Percentiles rank a stretch among this genome's conserved stretches.
These are phyloP conservation scores for Ustilago sp. DNA, from an alignment of 1,284 basidiomycete genomes.

Conservation along the genomic window DNA sequence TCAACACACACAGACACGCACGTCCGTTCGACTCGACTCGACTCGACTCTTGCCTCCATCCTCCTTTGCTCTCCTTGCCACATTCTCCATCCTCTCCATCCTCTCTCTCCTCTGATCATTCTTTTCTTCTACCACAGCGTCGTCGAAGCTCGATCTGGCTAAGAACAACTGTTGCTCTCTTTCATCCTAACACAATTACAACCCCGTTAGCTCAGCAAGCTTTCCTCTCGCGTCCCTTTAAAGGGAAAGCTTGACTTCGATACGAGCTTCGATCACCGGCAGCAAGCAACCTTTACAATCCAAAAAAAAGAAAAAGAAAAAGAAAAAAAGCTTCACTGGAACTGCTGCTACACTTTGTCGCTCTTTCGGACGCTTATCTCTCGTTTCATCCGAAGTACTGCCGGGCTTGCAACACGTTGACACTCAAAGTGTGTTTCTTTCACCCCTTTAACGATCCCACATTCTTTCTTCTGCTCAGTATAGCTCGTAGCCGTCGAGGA, in stretches of 20 bases:
- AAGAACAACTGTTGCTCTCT: background rate
- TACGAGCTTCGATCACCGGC: conserved; percentile 17
- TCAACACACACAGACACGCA: background rate
- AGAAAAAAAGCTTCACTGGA: too few species aligned
- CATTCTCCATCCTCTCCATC: background rate
- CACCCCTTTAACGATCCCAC: background rate
- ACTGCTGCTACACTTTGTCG: too few species aligned
- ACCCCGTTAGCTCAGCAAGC: background rate
- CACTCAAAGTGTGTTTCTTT: background rate
- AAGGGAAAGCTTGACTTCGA: background rate
- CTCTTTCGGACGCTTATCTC: too few species aligned
- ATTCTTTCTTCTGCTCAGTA: background rate
- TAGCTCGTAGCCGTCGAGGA: background rate
- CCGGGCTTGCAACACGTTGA: background rate
- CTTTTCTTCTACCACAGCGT: background rate
- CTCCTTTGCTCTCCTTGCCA: background rate
- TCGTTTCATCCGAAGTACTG: background rate
- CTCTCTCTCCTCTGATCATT: background rate
- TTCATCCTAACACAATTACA: background rate
- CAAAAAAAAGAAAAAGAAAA: background rate
- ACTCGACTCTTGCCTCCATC: background rate
- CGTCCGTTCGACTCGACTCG: background rate
- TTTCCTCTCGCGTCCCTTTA: background rate
- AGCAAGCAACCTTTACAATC: background rate
- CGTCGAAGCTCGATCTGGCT: background rate